Percentiles rank a stretch among this genome's conserved stretches.
phyloP scores from a whole-genome alignment of 768 basidiomycete genomes.

The Hericium erinaceus region DNA sequence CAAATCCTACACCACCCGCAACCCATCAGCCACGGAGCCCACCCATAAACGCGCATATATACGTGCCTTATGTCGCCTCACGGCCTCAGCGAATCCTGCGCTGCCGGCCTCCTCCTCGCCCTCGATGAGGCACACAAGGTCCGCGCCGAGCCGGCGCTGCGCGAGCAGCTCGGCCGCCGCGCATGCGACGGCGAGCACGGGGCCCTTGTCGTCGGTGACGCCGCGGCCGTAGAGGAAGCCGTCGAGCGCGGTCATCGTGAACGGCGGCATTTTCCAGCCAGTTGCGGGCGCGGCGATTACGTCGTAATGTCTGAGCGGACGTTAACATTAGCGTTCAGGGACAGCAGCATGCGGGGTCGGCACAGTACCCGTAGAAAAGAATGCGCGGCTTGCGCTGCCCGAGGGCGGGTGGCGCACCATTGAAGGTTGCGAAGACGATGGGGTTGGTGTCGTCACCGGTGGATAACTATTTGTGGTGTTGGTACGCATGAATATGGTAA shows the following conservation, averaged over 20 bases:
- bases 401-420: constrained; percentile 49
- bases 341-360: not conserved
- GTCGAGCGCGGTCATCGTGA: constrained; percentile 70
- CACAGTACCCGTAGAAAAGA: constrained; percentile 75
- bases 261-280: constrained; percentile 83
- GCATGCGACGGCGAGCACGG: constrained; percentile 83
- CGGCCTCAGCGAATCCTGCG: constrained; percentile 71
- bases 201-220: constrained; percentile 93
- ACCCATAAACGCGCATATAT: not conserved
- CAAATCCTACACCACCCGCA: constrained; percentile 36
- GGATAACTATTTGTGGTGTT: constrained; percentile 43
- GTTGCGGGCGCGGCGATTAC: constrained; percentile 74
- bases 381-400: constrained; percentile 49
- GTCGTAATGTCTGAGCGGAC: constrained; percentile 73
- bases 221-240: constrained; percentile 89
- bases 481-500: not conserved
- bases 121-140: constrained; percentile 86
- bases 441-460: constrained; percentile 75
- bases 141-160: constrained; percentile 66
- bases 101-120: constrained; percentile 98
- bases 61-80: constrained; percentile 62
- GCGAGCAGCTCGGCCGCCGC: constrained; percentile 79
- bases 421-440: constrained; percentile 82
- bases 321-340: not conserved
- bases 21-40: not conserved